These are phyloP conservation scores for Ganoderma lingzhi DNA, from an alignment of 1,284 basidiomycete species.

Conservation along the genomic window DNA sequence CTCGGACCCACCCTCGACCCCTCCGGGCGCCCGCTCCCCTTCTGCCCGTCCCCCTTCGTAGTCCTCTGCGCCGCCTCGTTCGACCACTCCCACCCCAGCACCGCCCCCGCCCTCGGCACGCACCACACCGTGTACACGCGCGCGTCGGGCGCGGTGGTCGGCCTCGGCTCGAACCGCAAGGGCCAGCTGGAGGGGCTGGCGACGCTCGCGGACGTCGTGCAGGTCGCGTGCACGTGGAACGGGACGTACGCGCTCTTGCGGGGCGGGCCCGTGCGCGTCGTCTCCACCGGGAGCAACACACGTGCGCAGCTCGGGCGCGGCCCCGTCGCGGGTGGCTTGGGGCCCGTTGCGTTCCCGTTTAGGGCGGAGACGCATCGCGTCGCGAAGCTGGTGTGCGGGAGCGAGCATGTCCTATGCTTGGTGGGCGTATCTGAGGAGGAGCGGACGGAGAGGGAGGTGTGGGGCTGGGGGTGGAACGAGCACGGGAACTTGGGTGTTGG, in stretches of 20 bases:
- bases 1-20: constrained; percentile 52
- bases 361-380: constrained; percentile 31
- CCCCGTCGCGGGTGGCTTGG: constrained; percentile 17
- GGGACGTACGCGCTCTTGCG: constrained; percentile 68
- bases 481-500: constrained; percentile 89
- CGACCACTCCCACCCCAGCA: background rate
- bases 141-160: constrained; percentile 54
- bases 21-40: constrained; percentile 32
- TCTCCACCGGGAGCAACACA: constrained; percentile 70
- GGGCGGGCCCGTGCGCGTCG: constrained; percentile 25
- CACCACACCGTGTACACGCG: constrained; percentile 75
- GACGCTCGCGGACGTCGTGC: constrained; percentile 38
- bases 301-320: constrained; percentile 76
- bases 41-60: constrained; percentile 47
- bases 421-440: constrained; percentile 23
- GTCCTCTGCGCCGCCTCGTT: constrained; percentile 32
- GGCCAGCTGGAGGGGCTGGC: constrained; percentile 63
- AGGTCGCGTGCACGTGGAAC: constrained; percentile 82
- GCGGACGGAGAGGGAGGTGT: constrained; percentile 55
- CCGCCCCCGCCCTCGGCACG: constrained; percentile 61
- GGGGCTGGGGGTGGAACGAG: constrained; percentile 96
- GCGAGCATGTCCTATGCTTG: constrained; percentile 77
- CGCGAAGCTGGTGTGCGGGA: constrained; percentile 68
- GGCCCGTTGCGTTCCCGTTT: constrained; percentile 49
- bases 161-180: constrained; percentile 76